Percentiles rank a stretch among this genome's conserved stretches.
Conservation (phyloP, 306 rosid species). For the Urtica urens region DNA sequence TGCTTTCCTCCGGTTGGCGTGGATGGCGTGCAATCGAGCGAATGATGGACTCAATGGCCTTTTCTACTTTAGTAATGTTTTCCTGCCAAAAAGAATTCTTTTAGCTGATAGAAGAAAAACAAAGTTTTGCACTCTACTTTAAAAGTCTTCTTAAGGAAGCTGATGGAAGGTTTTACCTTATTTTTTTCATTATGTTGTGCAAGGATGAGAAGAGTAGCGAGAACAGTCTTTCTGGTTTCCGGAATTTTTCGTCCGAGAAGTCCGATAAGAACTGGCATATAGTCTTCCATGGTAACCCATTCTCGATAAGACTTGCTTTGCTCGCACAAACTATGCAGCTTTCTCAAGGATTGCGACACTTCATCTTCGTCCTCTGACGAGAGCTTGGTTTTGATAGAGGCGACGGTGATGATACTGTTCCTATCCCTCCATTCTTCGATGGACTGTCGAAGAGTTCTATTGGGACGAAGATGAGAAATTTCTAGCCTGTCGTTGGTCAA, state of each 20-base stretch:
- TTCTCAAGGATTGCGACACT: conserved; percentile 26
- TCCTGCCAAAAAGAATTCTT: conserved; percentile 27
- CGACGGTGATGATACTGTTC: conserved; percentile 40
- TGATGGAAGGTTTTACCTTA: conserved; percentile 34
- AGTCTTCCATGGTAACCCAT: conserved; percentile 54
- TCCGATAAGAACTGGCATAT: conserved; percentile 35
- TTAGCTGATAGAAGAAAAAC: background rate
- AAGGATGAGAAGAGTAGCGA: conserved; percentile 42
- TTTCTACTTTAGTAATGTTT: conserved; percentile 31
- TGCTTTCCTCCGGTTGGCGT: conserved; percentile 46
- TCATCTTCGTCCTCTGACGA: conserved; percentile 32
- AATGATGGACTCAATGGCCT: conserved; percentile 48
- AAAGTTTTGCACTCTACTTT: background rate
- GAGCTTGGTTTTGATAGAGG: conserved; percentile 32
- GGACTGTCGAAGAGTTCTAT: conserved; percentile 46
- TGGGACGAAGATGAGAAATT: conserved; percentile 36
- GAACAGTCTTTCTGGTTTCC: conserved; percentile 38
- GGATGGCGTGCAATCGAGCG: conserved; percentile 54
- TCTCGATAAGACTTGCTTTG: conserved; percentile 45
- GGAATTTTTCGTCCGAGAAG: conserved; percentile 37
- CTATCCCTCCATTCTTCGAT: conserved; percentile 71
- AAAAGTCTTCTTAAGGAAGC: background rate
- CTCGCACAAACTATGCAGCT: conserved; percentile 30
- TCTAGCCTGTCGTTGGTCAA: conserved; percentile 38
- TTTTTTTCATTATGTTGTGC: conserved; percentile 39